Evolutionary conservation across 192 early-diverging fungal genomes (phyloP), one percentile per base, ranked within the genome.

Genomic region (Coemansia sp.): DNA sequence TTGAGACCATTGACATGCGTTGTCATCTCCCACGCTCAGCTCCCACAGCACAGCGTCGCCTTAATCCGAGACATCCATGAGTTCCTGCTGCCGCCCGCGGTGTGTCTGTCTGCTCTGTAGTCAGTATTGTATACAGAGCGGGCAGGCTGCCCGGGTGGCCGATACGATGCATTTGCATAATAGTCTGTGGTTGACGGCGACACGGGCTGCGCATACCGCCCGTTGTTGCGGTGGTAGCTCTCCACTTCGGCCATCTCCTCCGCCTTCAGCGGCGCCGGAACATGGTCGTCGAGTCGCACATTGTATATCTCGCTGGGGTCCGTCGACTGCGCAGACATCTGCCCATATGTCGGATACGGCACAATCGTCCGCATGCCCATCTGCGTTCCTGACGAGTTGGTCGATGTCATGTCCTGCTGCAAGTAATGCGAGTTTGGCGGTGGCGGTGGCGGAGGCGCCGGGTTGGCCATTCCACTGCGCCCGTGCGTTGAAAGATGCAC

Each of bases 161-260:
- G 59, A 59, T 76, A 76, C 5, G 74, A 70, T 10, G 69, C 66
- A 6, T 71, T 60, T 10, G 70, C 48, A 14, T 78, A 78, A 56
- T 78, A 78, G 56, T 78, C 76, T 20, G 67, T 68, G 14, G 76
- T 61, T 6, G 70, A 59, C 18, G 73, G 52, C 34, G 57, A 53
- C 59, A 54, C 15, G 20, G 38, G 63, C 52, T 71, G 68, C 56
- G 10, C 62, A 31, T 64, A 52, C n/a, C 57, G 40, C 11, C 58
- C 31, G 25, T 48, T 34, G 40, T 51, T 65, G 55, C 67, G 51
- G 25, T 60, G 67, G 25, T 66, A 55, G 47, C 60, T 58, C 50
- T 76, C 57, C 17, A 74, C 73, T 47, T 58, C 74, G 1, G 74
- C 74, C 74, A 76, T 76, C 61, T 76, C 74, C 64, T 76, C 74